Conservation (phyloP, 768 basidiomycete species). For the Serendipita vermifera region DNA sequence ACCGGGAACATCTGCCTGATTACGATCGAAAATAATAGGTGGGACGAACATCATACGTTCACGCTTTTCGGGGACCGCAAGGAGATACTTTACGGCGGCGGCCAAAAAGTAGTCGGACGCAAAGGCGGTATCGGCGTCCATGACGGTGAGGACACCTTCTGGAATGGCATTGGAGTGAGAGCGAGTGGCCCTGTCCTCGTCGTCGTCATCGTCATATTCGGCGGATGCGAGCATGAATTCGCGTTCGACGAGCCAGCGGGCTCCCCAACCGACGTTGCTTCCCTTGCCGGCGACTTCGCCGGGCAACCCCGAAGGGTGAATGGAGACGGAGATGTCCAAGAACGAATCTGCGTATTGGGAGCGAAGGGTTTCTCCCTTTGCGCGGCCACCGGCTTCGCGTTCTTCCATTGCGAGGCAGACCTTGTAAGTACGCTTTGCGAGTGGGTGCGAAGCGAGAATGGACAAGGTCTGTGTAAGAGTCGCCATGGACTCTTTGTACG, state of each 20-base stretch:
- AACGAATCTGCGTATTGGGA: slow-evolving; percentile 19
- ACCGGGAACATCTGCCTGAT: slow-evolving; percentile 9
- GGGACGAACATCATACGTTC: slow-evolving; percentile 13
- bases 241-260: slow-evolving; percentile 13
- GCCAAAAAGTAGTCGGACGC: slow-evolving; percentile 20
- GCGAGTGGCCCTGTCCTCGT: slow-evolving; percentile 1
- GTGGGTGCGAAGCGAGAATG: slow-evolving; percentile 20
- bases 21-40: slow-evolving; percentile 11
- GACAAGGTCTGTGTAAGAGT: slow-evolving; percentile 18
- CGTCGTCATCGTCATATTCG: no score
- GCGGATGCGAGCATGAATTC: no score
- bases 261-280: slow-evolving; percentile 20
- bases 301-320: slow-evolving; percentile 19
- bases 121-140: slow-evolving; percentile 19
- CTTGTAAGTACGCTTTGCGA: slow-evolving; percentile 18
- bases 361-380: slow-evolving; percentile 18
- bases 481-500: slow-evolving; percentile 13
- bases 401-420: slow-evolving; percentile 21
- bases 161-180: slow-evolving; percentile 14
- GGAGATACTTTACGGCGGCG: slow-evolving; percentile 17
- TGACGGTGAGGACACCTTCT: slow-evolving; percentile 17
- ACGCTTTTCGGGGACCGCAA: slow-evolving; percentile 14
- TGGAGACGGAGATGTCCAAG: slow-evolving; percentile 19
- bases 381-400: slow-evolving; percentile 17
- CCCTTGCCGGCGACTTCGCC: slow-evolving; percentile 20